These are phyloP conservation scores for Niebla homalea DNA, from an alignment of 495 filamentous ascomycete genomes.

Conservation along the genomic window DNA sequence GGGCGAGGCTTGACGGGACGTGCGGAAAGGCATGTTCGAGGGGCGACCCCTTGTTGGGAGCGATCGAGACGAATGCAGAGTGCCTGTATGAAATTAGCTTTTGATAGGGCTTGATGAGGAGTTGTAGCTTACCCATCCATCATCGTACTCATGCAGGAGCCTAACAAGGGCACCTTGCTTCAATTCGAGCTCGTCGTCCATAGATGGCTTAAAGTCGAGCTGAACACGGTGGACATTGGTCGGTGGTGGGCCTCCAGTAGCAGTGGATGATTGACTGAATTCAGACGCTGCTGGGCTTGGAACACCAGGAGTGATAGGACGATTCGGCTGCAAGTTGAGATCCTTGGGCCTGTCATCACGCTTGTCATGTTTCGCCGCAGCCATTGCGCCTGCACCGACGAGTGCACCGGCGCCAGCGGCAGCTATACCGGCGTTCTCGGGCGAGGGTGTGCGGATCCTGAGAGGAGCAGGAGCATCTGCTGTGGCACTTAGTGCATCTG, in stretches of 20 bases:
- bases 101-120: not conserved
- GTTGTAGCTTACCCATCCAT: constrained; percentile 73
- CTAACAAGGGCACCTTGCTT: constrained; percentile 68
- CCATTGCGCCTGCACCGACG: constrained; percentile 25
- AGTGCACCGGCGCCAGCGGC: constrained; percentile 22
- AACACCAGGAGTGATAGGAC: constrained; percentile 19
- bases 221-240: constrained; percentile 76
- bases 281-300: constrained; percentile 46
- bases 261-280: constrained; percentile 39
- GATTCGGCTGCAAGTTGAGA: constrained; percentile 11
- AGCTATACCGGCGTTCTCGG: constrained; percentile 17
- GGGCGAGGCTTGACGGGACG: constrained; percentile 80
- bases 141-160: constrained; percentile 90
- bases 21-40: constrained; percentile 84
- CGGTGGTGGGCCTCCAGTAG: constrained; percentile 35
- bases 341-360: constrained; percentile 23
- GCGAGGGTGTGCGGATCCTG: constrained; percentile 16
- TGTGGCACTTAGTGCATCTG: constrained; percentile 1
- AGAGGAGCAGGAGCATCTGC: constrained; percentile 13
- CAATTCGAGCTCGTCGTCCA: constrained; percentile 82
- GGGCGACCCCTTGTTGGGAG: constrained; percentile 82
- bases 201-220: constrained; percentile 84
- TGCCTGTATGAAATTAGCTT: constrained; percentile 45
- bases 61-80: constrained; percentile 85
- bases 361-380: constrained; percentile 19